Conservation (phyloP, 176 grass and related monocot species). For the Aegilops speltoides region DNA sequence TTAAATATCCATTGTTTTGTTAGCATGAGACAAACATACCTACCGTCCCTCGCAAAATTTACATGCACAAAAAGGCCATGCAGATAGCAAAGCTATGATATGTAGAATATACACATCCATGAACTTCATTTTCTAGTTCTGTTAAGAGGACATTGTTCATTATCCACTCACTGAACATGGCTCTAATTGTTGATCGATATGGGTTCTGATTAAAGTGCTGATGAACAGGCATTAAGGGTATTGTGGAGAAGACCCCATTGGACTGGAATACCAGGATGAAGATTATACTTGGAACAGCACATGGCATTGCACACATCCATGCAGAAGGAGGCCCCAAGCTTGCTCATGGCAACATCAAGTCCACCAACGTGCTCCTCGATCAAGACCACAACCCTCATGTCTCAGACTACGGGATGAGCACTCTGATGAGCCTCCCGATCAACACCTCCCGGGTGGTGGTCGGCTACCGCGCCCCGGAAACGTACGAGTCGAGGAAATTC, state of each 20-base stretch:
- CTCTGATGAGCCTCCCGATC: conserved; percentile 63
- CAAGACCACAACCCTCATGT: conserved; percentile 62
- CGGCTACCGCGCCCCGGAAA: conserved; percentile 82
- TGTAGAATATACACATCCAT: background rate
- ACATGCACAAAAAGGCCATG: conserved; percentile 8
- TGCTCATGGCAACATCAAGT: conserved; percentile 95
- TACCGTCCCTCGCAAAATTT: background rate
- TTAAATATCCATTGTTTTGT: background rate
- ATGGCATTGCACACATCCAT: conserved; percentile 72
- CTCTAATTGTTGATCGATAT: background rate
- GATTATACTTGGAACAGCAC: conserved; percentile 72
- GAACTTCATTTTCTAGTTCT: conserved; percentile 6
- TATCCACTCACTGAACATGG: background rate
- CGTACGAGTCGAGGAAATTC: conserved; percentile 75
- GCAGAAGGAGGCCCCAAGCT: conserved; percentile 79
- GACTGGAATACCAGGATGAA: conserved; percentile 90
- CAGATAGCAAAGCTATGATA: background rate
- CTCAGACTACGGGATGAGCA: conserved; percentile 77
- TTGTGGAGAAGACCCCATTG: conserved; percentile 52
- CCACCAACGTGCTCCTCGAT: conserved; percentile 82
- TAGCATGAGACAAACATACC: conserved; percentile 6
- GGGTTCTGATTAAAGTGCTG: conserved; percentile 31
- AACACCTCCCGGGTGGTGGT: conserved; percentile 51
- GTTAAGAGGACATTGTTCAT: background rate
- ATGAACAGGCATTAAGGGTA: conserved; percentile 63